Evolutionary conservation across 768 basidiomycete species (phyloP), one percentile per base, ranked within the genome.

Genomic region (Tylopilus plumbeoviolaceoides): DNA sequence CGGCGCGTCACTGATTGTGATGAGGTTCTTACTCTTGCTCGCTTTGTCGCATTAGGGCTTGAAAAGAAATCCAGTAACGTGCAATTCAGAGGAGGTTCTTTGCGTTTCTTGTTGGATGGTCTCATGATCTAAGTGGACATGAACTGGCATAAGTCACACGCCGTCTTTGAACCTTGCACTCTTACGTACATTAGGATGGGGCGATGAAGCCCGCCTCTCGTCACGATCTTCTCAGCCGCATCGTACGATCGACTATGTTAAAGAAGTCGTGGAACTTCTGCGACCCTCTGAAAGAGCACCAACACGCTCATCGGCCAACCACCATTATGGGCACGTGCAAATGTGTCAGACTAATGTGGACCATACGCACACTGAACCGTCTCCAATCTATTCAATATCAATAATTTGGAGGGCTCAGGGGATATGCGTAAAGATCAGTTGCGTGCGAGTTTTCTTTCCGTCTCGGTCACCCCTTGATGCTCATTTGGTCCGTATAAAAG

Each of bases 41-140:
- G 64, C 52, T 66, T 67, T 20, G 25, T 36, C 14, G 61, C 44
- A n/a, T 65, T 61, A 11, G 57, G 14, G 44, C 60, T 49, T 15
- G 64, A 56, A 54, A 82, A 82, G 64, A 78, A 82, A 53, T 77
- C 68, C 57, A 73, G 69, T 12, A 82, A 57, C 20, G 80, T 81
- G 18, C 65, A 56, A n/a, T 60, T 63, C 49, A 68, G 66, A 25
- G 64, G 48, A 5, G 69, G 63, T 45, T 55, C 59, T 17, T 65
- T 69, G 50, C 66, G 64, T 57, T 72, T 77, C 50, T 61, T 76
- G 49, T 70, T 72, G 23, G 62, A 60, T 31, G 72, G 60, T 18
- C 67, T 55, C 77, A 78, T 77, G 43, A 30, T n/a, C n/a, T 35
- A 31, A 5, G 5, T 30, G 2, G 30, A 7, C 30, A 30, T 30